Evolutionary conservation across 1,139 yeast genomes (phyloP).

Genomic region (Nadsonia commutata): DNA sequence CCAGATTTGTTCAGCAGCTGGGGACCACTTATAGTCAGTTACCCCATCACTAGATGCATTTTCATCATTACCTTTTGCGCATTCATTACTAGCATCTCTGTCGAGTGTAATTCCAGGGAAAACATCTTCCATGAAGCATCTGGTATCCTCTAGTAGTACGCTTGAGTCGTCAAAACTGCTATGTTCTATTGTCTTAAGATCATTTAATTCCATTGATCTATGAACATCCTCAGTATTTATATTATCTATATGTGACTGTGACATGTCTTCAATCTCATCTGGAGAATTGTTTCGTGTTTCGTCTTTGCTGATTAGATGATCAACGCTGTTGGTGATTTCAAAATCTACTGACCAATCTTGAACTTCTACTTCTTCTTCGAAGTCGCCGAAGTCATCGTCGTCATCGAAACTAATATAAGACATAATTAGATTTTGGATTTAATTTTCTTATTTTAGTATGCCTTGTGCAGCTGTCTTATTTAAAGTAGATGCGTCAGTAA

Average conservation of each 20-base stretch:
- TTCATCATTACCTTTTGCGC: background rate
- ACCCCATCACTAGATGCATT: too few relatives aligned
- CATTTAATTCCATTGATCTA: too few relatives aligned
- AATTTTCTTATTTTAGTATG: too few relatives aligned
- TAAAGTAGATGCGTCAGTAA: too few relatives aligned
- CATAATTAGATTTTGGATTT: background rate
- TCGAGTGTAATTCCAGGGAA: background rate
- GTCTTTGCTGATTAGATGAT: background rate
- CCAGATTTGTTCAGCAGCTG: background rate
- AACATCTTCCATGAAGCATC: background rate
- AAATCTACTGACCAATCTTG: background rate
- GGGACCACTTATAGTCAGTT: background rate
- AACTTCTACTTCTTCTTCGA: background rate
- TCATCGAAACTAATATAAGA: background rate
- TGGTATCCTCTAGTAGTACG: background rate
- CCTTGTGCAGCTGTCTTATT: too few relatives aligned
- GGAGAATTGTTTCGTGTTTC: background rate
- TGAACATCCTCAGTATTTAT: too few relatives aligned
- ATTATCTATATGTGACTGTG: too few relatives aligned
- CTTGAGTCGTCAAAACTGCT: background rate
- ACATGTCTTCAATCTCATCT: too few relatives aligned
- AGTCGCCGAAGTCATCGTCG: background rate
- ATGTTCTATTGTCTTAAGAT: too few relatives aligned
- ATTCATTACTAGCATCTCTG: background rate
- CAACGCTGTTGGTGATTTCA: background rate